Base-by-base conservation (phyloP, 345 rosid species). In the Salix arbutifolia region DNA sequence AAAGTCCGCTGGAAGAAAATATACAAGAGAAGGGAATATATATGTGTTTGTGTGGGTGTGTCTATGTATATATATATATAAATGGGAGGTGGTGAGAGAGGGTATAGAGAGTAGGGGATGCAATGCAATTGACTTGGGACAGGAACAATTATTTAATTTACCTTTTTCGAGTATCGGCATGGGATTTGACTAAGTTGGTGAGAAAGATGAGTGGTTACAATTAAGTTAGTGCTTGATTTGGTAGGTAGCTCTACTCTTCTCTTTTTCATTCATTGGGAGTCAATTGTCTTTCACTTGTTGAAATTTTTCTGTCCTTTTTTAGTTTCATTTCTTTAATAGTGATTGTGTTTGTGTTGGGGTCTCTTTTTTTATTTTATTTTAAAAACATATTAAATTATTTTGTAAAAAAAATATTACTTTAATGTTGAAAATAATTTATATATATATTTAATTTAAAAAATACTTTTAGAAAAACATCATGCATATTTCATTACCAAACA, bases 171-270 rank as follows among this genome's bases (percentile, higher is more conserved):
- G n/a, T 76, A 19, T 18, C 21, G 58, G 31, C 14, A 64, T 21
- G 53, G 70, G 8, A 75, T 80, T 84, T 84, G 87, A 82, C 86
- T 83, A 69, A 77, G 83, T 83, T 83, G 85, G 89, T 81, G 87
- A 83, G 83, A 73, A 74, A 76, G 82, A 77, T 75, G 84, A 80
- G 89, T 82, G 83, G 86, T 40, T 82, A 35, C 82, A 78, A 76
- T 78, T 86, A 77, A 77, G 74, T 78, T 78, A 80, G 86, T 84
- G 87, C 82, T 71, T 87, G 83, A 80, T 84, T 78, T 74, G 87
- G 87, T 82, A 42, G 89, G 89, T 76, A 78, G 80, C 82, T 80
- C 84, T 83, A 67, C 83, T 78, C 73, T 70, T 76, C n/a, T 19
- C 2, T 8, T 62, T 60, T 74, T 62, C 70, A 8, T 40, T 69